Percentiles rank a stretch among this genome's conserved stretches.
Evolutionary conservation across 2,329 filamentous ascomycete genomes (phyloP).

Genomic region (Boeremia lycopersici): DNA sequence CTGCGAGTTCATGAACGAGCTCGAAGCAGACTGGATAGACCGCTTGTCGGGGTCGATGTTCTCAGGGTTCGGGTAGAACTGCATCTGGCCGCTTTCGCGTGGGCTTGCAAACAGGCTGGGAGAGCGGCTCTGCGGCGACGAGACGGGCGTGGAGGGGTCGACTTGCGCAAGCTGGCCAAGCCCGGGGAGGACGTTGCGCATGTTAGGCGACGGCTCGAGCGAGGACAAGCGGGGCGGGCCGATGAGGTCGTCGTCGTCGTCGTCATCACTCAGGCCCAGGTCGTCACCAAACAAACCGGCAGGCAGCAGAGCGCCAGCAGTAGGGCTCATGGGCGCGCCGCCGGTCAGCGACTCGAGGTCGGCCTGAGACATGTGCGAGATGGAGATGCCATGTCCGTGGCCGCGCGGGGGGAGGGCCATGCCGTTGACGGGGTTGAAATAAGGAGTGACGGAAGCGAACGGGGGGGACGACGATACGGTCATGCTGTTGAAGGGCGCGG

Average conservation of each 20-base stretch:
- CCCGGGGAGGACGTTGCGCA: slow-evolving; percentile 47
- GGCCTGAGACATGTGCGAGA: slow-evolving; percentile 68
- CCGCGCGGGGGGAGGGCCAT: slow-evolving; percentile 58
- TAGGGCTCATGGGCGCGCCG: slow-evolving; percentile 76
- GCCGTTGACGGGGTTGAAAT: slow-evolving; percentile 66
- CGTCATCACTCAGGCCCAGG: slow-evolving; percentile 55
- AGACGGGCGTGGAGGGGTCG: slow-evolving; percentile 49
- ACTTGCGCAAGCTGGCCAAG: slow-evolving; percentile 49
- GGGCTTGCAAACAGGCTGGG: slow-evolving; percentile 57
- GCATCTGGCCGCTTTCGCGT: slow-evolving; percentile 53
- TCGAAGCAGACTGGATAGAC: slow-evolving; percentile 55
- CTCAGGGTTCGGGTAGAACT: slow-evolving; percentile 48
- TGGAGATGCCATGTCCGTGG: slow-evolving; percentile 31
- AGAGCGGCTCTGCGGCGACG: slow-evolving; percentile 49
- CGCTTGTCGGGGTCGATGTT: slow-evolving; percentile 53
- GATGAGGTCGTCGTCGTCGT: slow-evolving; percentile 41
- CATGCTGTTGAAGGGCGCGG: slow-evolving; percentile 53
- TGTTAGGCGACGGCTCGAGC: slow-evolving; percentile 38
- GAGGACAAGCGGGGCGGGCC: slow-evolving; percentile 31
- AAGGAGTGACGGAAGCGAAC: slow-evolving; percentile 56
- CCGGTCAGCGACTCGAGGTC: slow-evolving; percentile 66
- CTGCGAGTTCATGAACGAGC: slow-evolving; percentile 56
- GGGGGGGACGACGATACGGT: slow-evolving; percentile 58
- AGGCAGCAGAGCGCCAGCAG: slow-evolving; percentile 74
- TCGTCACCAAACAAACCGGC: slow-evolving; percentile 70